Evolutionary conservation across 2,329 filamentous ascomycete species (phyloP).

Genomic region (Trichoderma pleuroti): DNA sequence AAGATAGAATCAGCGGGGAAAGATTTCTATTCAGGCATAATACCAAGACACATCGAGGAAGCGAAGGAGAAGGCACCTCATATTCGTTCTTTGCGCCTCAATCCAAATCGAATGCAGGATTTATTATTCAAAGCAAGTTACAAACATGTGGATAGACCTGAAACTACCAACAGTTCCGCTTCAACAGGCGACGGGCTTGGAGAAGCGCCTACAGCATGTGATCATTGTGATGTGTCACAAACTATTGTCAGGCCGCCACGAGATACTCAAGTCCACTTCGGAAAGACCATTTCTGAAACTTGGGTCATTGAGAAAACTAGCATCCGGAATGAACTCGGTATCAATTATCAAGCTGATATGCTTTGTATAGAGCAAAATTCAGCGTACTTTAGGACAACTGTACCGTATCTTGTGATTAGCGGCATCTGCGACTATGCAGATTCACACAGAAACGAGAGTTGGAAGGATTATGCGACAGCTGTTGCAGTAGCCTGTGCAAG

Average conservation of each 20-base stretch:
- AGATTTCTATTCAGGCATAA: background rate
- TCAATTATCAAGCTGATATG: background rate
- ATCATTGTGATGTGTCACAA: background rate
- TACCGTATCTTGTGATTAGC: background rate
- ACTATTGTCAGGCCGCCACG: background rate
- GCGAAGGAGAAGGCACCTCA: background rate
- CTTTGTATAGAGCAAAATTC: background rate
- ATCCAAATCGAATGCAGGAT: background rate
- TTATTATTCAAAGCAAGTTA: background rate
- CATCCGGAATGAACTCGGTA: background rate
- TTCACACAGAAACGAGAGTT: background rate
- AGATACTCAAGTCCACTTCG: background rate
- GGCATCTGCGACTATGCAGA: background rate
- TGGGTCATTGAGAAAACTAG: background rate
- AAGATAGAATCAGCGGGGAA: rapidly evolving
- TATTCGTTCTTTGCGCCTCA: background rate
- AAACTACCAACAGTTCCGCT: background rate
- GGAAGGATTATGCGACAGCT: background rate
- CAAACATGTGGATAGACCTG: background rate
- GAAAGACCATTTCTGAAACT: background rate
- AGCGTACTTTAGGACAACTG: background rate
- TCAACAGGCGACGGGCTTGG: background rate
- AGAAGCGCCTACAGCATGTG: background rate
- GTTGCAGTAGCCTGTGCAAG: background rate
- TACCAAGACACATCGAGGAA: background rate